These are phyloP conservation scores for Zarea fungicola DNA, from an alignment of 2,329 filamentous ascomycete genomes.

Conservation along the genomic window DNA sequence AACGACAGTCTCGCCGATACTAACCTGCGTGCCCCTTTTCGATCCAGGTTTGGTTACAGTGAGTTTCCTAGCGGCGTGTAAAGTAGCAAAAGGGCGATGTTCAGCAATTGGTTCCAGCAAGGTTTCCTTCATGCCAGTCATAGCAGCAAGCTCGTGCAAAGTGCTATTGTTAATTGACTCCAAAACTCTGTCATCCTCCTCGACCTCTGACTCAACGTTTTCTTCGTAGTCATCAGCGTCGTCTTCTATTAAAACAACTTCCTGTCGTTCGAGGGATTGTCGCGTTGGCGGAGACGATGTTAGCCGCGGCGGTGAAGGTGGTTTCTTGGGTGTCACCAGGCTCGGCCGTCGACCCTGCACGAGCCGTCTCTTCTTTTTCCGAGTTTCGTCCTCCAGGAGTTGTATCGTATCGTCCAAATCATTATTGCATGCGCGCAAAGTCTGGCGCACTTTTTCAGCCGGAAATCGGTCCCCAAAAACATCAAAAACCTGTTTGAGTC, in stretches of 20 bases:
- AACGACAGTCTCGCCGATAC: slow-evolving; percentile 49
- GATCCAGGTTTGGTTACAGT: slow-evolving; percentile 47
- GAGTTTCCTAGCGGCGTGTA: slow-evolving; percentile 63
- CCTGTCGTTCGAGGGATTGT: slow-evolving; percentile 17
- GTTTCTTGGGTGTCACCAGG: slow-evolving; percentile 14
- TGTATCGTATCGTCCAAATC: slow-evolving; percentile 32
- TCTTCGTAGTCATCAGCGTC: slow-evolving; percentile 38
- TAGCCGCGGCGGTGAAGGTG: slow-evolving; percentile 18
- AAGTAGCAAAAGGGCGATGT: slow-evolving; percentile 65
- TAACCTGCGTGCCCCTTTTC: slow-evolving; percentile 40
- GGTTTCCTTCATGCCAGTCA: slow-evolving; percentile 68
- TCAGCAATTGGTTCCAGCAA: slow-evolving; percentile 65
- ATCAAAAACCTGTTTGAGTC: slow-evolving; percentile 32
- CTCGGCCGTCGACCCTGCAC: slow-evolving; percentile 31
- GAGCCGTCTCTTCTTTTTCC: slow-evolving; percentile 29
- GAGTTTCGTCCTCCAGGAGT: slow-evolving; percentile 24
- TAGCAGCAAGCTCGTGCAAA: slow-evolving; percentile 70
- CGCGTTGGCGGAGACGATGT: slow-evolving; percentile 2
- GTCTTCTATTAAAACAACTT: slow-evolving; percentile 33
- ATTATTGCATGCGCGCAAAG: slow-evolving; percentile 26
- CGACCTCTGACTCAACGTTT: slow-evolving; percentile 25
- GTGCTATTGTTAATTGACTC: slow-evolving; percentile 79
- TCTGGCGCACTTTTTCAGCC: slow-evolving; percentile 27
- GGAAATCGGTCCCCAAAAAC: slow-evolving; percentile 28
- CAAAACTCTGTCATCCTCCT: slow-evolving; percentile 49